These are phyloP conservation scores for Yamadazyma phyllophila DNA, from an alignment of 805 yeast genomes.

Conservation along the genomic window DNA sequence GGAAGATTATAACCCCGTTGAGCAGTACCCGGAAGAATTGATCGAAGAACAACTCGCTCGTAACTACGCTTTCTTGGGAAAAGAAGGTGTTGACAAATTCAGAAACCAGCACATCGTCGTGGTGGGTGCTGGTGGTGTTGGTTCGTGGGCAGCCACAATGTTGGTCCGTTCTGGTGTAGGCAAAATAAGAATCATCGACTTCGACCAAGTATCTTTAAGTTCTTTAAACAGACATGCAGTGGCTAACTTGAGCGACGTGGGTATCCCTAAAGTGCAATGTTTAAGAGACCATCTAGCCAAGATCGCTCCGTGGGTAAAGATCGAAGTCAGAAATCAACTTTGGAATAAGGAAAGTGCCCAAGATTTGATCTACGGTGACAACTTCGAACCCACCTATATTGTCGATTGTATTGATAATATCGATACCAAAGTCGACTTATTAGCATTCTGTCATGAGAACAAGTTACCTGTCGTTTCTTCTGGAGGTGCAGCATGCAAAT, in stretches of 20 bases:
- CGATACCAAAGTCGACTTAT: slow-evolving; percentile 91
- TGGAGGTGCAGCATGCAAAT: slow-evolving; percentile 97
- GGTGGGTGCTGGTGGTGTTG: slow-evolving; percentile 97
- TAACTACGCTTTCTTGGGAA: slow-evolving; percentile 88
- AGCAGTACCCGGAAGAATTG: slow-evolving; percentile 55
- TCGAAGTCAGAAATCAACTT: slow-evolving; percentile 73
- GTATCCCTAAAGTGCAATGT: slow-evolving; percentile 84
- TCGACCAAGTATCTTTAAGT: slow-evolving; percentile 92
- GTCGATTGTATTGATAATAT: slow-evolving; percentile 97
- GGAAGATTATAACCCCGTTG: slow-evolving; percentile 8
- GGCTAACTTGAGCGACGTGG: slow-evolving; percentile 89
- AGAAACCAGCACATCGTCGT: slow-evolving; percentile 73
- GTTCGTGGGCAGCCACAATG: slow-evolving; percentile 94
- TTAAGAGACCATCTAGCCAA: slow-evolving; percentile 62
- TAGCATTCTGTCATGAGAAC: slow-evolving; percentile 65
- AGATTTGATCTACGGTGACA: slow-evolving; percentile 49
- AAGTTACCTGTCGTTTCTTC: slow-evolving; percentile 75
- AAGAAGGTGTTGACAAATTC: slow-evolving; percentile 74
- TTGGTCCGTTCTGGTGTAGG: slow-evolving; percentile 88
- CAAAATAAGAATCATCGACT: slow-evolving; percentile 77
- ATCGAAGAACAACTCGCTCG: slow-evolving; percentile 91
- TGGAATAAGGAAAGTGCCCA: slow-evolving; percentile 72
- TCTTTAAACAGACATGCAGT: slow-evolving; percentile 93
- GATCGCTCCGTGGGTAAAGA: slow-evolving; percentile 92
- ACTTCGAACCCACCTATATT: slow-evolving; percentile 66